Evolutionary conservation across 2,329 filamentous ascomycete species (phyloP).

Genomic region (Verticillium nubilum): DNA sequence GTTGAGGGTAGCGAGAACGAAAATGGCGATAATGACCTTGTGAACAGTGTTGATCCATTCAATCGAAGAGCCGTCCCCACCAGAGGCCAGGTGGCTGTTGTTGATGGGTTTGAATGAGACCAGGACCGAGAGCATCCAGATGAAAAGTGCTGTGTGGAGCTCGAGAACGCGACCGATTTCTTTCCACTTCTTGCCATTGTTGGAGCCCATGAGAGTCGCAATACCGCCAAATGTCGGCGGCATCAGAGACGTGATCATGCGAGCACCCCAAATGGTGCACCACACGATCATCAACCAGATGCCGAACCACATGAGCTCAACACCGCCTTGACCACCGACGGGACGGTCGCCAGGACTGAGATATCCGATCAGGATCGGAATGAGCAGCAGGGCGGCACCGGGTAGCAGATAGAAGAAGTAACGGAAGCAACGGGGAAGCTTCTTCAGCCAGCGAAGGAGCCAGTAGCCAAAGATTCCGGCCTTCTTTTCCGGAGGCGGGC

Average conservation of each 20-base stretch:
- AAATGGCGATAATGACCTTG: slow-evolving; percentile 81
- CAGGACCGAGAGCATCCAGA: slow-evolving; percentile 86
- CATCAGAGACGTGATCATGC: slow-evolving; percentile 46
- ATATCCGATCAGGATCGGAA: slow-evolving; percentile 39
- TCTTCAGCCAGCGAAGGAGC: slow-evolving; percentile 38
- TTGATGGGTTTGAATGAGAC: slow-evolving; percentile 83
- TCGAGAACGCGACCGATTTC: slow-evolving; percentile 84
- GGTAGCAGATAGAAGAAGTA: slow-evolving; percentile 45
- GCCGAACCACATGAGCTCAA: slow-evolving; percentile 81
- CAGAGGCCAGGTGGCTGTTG: slow-evolving; percentile 45
- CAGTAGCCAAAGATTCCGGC: slow-evolving; percentile 20
- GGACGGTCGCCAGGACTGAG: slow-evolving; percentile 37
- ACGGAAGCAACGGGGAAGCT: slow-evolving; percentile 43
- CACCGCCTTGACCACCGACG: slow-evolving; percentile 63
- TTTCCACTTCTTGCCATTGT: slow-evolving; percentile 87
- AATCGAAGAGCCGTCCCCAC: slow-evolving; percentile 38
- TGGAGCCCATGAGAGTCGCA: slow-evolving; percentile 71
- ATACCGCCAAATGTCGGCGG: slow-evolving; percentile 41
- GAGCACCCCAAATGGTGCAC: slow-evolving; percentile 79
- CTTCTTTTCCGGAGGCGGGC: slow-evolving; percentile 11
- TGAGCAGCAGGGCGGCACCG: slow-evolving; percentile 35
- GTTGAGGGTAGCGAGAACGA: slow-evolving; percentile 75
- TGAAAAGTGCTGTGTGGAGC: slow-evolving; percentile 77
- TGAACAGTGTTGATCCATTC: slow-evolving; percentile 74
- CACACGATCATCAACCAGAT: slow-evolving; percentile 94